These are phyloP conservation scores for Stagonosporopsis rhizophila DNA, from an alignment of 2,329 filamentous ascomycete genomes.

Conservation along the genomic window DNA sequence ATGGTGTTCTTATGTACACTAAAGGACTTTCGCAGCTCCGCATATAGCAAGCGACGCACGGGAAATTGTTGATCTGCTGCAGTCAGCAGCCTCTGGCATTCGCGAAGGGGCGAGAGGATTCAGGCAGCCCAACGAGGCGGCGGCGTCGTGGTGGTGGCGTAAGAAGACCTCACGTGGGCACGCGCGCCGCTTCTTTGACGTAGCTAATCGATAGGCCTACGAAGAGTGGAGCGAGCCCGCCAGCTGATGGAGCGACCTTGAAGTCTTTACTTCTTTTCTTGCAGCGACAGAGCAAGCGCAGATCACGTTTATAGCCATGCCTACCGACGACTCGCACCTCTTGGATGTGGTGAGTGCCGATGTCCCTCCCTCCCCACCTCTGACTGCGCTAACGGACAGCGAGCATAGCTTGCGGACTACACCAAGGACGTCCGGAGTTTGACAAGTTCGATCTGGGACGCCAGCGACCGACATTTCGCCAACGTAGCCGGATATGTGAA, in stretches of 20 bases:
- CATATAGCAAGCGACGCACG: constrained; percentile 13
- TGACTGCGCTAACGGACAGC: constrained; percentile 23
- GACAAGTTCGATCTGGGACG: constrained; percentile 76
- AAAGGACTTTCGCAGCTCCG: constrained; percentile 8
- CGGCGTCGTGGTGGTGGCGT: constrained; percentile 23
- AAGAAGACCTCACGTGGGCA: constrained; percentile 15
- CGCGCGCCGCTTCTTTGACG: constrained; percentile 11
- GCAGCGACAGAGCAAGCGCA: neutral
- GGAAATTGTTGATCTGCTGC: constrained; percentile 22
- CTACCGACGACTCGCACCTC: constrained; percentile 79
- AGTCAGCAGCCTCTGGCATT: constrained; percentile 23
- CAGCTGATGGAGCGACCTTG: neutral
- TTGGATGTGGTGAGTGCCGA: constrained; percentile 71
- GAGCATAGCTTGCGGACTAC: constrained; percentile 62
- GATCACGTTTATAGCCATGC: constrained; percentile 62
- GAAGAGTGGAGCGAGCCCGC: neutral
- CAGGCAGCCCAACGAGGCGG: constrained; percentile 18
- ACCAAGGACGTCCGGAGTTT: constrained; percentile 73
- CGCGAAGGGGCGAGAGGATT: constrained; percentile 17
- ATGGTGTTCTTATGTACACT: constrained; percentile 1
- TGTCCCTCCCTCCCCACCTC: neutral
- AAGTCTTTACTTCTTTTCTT: neutral
- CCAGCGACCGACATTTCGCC: constrained; percentile 83
- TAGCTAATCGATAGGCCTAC: constrained; percentile 1
- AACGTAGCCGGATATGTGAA: constrained; percentile 73